Evolutionary conservation across 805 yeast species (phyloP).

Genomic region (Kazachstania taianensis): DNA sequence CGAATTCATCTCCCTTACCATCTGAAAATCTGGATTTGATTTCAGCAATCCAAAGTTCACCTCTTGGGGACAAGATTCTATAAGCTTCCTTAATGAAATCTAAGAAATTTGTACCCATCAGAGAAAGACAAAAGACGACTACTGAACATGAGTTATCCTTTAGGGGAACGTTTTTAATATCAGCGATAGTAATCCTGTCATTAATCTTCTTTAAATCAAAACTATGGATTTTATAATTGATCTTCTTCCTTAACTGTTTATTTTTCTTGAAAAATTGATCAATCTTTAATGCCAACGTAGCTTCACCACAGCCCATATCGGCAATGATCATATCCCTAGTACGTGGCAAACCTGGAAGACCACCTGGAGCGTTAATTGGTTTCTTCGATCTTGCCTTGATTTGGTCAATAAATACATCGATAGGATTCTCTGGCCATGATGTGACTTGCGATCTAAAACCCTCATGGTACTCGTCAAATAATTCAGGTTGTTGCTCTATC

Average conservation of each 20-base stretch:
- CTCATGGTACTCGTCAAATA: constrained; percentile 89
- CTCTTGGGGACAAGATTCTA: constrained; percentile 77
- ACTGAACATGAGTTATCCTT: constrained; percentile 68
- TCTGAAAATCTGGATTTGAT: constrained; percentile 86
- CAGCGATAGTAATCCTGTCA: constrained; percentile 90
- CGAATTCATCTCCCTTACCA: constrained; percentile 68
- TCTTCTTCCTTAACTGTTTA: constrained; percentile 26
- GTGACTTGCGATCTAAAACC: constrained; percentile 94
- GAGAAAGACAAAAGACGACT: constrained; percentile 87
- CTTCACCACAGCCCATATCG: constrained; percentile 99
- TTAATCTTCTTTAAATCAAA: constrained; percentile 89
- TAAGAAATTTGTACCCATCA: constrained; percentile 94
- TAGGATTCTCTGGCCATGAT: constrained; percentile 98
- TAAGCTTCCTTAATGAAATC: constrained; percentile 88
- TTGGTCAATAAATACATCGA: constrained; percentile 74
- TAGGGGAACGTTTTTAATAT: constrained; percentile 82
- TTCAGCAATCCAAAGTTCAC: constrained; percentile 96
- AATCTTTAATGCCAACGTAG: constrained; percentile 67
- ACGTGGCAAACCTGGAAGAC: constrained; percentile 60
- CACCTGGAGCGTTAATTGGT: constrained; percentile 92
- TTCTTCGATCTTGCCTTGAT: constrained; percentile 48
- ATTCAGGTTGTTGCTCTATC: constrained; percentile 69
- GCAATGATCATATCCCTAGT: constrained; percentile 65
- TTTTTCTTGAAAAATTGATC: constrained; percentile 36
- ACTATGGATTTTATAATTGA: constrained; percentile 63